phyloP scores from a whole-genome alignment of 345 rosid genomes.

The Euphorbia lathyris region DNA sequence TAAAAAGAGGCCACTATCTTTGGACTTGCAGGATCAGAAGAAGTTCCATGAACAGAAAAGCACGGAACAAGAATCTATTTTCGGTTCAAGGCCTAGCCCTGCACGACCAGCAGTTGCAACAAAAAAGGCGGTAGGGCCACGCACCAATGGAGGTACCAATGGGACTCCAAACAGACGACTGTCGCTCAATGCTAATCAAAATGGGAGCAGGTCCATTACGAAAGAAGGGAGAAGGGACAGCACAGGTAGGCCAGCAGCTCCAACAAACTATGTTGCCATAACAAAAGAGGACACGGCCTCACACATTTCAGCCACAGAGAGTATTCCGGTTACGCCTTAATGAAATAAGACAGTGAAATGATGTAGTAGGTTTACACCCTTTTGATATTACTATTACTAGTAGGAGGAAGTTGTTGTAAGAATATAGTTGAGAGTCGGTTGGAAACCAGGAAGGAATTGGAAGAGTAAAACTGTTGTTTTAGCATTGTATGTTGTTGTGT shows the following conservation, averaged over 20 bases:
- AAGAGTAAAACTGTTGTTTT: conserved; percentile 26
- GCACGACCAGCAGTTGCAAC: conserved; percentile 58
- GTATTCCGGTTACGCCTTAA: conserved; percentile 70
- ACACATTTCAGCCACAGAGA: conserved; percentile 62
- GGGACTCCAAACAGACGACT: conserved; percentile 79
- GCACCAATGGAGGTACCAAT: conserved; percentile 64
- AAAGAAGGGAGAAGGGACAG: conserved; percentile 81
- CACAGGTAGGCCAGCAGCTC: conserved; percentile 41
- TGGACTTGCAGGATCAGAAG: conserved; percentile 62
- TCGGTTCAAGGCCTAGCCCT: conserved; percentile 78
- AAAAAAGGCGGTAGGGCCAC: conserved; percentile 76
- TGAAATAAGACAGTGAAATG: conserved; percentile 7
- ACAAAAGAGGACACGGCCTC: conserved; percentile 72
- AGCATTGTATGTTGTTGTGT: conserved; percentile 20
- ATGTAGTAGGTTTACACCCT: conserved; percentile 22
- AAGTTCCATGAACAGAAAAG: conserved; percentile 76
- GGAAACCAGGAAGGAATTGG: conserved; percentile 15
- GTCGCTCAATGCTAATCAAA: conserved; percentile 76
- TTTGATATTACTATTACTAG: conserved; percentile 19
- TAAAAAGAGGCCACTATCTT: not conserved
- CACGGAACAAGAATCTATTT: conserved; percentile 68
- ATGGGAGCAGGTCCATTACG: conserved; percentile 54
- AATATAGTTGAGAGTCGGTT: conserved; percentile 19
- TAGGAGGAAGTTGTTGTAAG: conserved; percentile 28
- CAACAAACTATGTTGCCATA: conserved; percentile 56